These are phyloP conservation scores for Dryas octopetala DNA, from an alignment of 306 rosid genomes.

Conservation along the genomic window DNA sequence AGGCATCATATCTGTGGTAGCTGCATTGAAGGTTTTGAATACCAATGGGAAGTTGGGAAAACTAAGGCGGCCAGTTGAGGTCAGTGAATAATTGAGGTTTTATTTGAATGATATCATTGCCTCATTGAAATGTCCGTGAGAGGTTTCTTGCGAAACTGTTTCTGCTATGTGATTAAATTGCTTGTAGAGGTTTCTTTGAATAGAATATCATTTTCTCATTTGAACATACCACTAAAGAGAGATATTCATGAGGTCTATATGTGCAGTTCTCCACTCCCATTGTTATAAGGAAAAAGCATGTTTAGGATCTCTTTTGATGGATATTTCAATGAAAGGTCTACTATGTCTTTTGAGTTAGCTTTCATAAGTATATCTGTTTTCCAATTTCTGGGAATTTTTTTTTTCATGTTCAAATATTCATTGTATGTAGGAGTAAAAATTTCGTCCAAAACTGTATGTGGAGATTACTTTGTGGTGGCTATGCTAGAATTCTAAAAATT, in stretches of 20 bases:
- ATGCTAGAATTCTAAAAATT: conserved; percentile 4
- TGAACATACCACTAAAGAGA: not conserved
- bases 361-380: not conserved
- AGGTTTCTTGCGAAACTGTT: not conserved
- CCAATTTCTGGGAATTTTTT: not conserved
- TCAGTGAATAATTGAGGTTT: conserved; percentile 31
- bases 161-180: not conserved
- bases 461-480: not conserved
- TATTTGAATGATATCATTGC: not conserved
- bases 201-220: not conserved
- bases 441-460: not conserved
- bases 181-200: not conserved
- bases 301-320: not conserved
- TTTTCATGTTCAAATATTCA: not conserved
- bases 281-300: not conserved
- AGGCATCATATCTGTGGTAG: conserved; percentile 79
- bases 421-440: not conserved
- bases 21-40: conserved; percentile 77
- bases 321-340: no score
- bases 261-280: not conserved
- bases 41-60: conserved; percentile 52
- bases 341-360: not conserved
- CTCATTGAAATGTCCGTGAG: not conserved
- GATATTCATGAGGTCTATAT: not conserved
- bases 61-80: conserved; percentile 83